Percentiles rank a stretch among this genome's conserved stretches.
These are phyloP conservation scores for Scheffersomyces segobiensis DNA, from an alignment of 1,139 yeast species.

Conservation along the genomic window DNA sequence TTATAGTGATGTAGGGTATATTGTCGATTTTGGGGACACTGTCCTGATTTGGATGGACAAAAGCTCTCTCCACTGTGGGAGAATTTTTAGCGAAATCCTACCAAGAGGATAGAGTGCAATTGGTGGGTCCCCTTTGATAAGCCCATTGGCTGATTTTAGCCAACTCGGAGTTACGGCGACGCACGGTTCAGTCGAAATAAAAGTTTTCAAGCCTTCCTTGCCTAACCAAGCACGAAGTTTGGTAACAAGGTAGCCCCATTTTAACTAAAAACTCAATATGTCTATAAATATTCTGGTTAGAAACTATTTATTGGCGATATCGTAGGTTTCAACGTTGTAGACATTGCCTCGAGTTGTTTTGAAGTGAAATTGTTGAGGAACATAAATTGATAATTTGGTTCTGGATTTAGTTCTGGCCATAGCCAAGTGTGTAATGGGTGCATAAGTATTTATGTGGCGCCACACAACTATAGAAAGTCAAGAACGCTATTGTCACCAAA, in stretches of 20 bases:
- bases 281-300: too few relatives aligned
- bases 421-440: too few relatives aligned
- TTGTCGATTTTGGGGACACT: not conserved
- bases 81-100: not conserved
- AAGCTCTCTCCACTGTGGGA: not conserved
- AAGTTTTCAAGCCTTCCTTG: not conserved
- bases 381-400: too few relatives aligned
- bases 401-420: too few relatives aligned
- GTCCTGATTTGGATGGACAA: not conserved
- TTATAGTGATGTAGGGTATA: not conserved
- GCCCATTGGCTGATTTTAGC: not conserved
- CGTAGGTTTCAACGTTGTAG: too few relatives aligned
- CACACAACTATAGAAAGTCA: too few relatives aligned
- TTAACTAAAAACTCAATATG: not conserved
- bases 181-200: not conserved
- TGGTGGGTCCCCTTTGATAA: not conserved
- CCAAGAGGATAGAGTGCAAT: not conserved
- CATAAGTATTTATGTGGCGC: too few relatives aligned
- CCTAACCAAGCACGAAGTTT: not conserved
- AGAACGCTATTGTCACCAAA: too few relatives aligned
- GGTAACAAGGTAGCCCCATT: not conserved
- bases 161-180: not conserved
- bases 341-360: too few relatives aligned
- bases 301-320: too few relatives aligned
- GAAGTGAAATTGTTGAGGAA: too few relatives aligned